Evolutionary conservation across 495 filamentous ascomycete genomes (phyloP).

Genomic region (Aspergillus avenaceus): DNA sequence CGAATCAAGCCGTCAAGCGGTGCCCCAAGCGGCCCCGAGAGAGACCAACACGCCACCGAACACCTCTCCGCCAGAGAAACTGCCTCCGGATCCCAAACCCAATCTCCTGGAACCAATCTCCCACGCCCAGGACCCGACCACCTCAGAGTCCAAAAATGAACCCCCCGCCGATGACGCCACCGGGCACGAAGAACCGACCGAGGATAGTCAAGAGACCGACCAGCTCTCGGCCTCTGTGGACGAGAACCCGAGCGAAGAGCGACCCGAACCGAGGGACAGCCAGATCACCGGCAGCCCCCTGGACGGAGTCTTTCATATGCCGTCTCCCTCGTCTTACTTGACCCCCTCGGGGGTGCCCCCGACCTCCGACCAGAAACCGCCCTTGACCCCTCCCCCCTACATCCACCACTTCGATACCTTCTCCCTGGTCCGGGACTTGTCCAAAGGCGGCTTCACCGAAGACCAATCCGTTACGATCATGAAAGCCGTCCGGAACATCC

Average conservation of each 20-base stretch:
- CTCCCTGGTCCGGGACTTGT: conserved; percentile 72
- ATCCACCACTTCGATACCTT: conserved; percentile 97
- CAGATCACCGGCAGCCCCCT: conserved; percentile 45
- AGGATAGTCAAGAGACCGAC: conserved; percentile 14
- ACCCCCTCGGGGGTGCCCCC: conserved; percentile 25
- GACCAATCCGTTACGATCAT: conserved; percentile 74
- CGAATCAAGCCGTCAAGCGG: conserved; percentile 12
- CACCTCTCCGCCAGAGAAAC: conserved; percentile 15
- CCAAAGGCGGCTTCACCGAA: conserved; percentile 60
- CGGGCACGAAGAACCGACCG: conserved; percentile 14
- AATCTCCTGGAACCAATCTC: background rate
- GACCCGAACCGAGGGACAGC: too few relatives aligned
- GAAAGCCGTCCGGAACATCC: conserved; percentile 76
- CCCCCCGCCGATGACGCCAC: conserved; percentile 16
- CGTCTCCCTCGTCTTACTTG: conserved; percentile 37
- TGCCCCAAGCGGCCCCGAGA: conserved; percentile 17
- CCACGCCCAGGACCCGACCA: background rate
- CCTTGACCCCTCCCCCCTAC: conserved; percentile 70
- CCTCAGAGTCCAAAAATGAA: conserved; percentile 15
- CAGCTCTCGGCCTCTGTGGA: conserved; percentile 15
- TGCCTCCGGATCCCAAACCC: conserved; percentile 1
- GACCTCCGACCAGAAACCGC: conserved; percentile 50
- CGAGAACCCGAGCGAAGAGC: conserved; percentile 28
- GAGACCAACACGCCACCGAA: conserved; percentile 8
- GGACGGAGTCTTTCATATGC: conserved; percentile 62